These are phyloP conservation scores for Lasiodiplodia sp. DNA, from an alignment of 2,329 filamentous ascomycete genomes.

Conservation along the genomic window DNA sequence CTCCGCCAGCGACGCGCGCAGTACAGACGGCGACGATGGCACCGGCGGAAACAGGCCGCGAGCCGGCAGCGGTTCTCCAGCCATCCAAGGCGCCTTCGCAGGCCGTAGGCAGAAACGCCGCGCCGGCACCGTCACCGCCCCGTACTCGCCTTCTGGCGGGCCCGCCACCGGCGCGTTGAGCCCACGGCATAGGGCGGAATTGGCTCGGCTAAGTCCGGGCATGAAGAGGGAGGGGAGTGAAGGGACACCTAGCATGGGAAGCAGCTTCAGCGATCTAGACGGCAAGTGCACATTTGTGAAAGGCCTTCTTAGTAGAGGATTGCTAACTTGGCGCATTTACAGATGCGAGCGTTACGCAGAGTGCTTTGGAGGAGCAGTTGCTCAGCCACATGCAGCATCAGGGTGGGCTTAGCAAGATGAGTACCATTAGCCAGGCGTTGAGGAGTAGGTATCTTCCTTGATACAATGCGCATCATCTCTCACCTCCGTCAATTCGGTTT, in stretches of 20 bases:
- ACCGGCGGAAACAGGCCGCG: not conserved
- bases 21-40: slow-evolving; percentile 19
- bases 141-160: slow-evolving; percentile 6
- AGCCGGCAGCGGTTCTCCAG: not conserved
- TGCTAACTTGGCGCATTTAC: not conserved
- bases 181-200: slow-evolving; percentile 66
- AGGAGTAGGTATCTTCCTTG: slow-evolving; percentile 64
- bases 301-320: not conserved
- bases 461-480: not conserved
- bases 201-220: slow-evolving; percentile 61
- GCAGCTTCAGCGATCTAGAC: slow-evolving; percentile 86
- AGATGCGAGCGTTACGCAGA: slow-evolving; percentile 84
- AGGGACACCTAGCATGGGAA: slow-evolving; percentile 80
- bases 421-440: slow-evolving; percentile 69
- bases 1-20: slow-evolving; percentile 25
- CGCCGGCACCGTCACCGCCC: slow-evolving; percentile 12
- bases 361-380: slow-evolving; percentile 78
- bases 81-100: slow-evolving; percentile 9
- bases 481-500: not conserved
- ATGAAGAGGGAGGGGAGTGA: slow-evolving; percentile 69
- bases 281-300: slow-evolving; percentile 53
- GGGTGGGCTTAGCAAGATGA: slow-evolving; percentile 63
- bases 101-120: slow-evolving; percentile 20
- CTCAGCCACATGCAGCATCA: slow-evolving; percentile 72
- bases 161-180: slow-evolving; percentile 38